Evolutionary conservation across 225 moss, liverwort and hornwort genomes (phyloP).

Genomic region (Physcomitrellopsis africana): DNA sequence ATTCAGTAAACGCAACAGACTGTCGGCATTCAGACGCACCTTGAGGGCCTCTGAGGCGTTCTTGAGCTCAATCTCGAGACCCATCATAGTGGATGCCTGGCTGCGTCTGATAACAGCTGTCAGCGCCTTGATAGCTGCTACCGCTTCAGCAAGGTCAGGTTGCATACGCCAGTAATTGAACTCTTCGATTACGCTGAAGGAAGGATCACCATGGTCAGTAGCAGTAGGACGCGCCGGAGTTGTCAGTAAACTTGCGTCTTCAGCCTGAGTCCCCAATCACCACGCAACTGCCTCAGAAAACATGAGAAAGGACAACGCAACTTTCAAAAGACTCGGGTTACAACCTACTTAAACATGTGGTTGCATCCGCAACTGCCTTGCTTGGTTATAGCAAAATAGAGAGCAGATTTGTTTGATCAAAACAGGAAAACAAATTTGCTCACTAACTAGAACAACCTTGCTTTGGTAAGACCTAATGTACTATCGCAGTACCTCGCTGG

Average conservation of each 20-base stretch:
- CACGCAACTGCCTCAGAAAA: slow-evolving; percentile 15
- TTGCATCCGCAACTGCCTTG: neutral
- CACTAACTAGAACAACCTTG: neutral
- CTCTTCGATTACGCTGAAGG: slow-evolving; percentile 69
- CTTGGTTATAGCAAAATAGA: neutral
- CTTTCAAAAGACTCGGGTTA: neutral
- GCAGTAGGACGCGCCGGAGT: slow-evolving; percentile 40
- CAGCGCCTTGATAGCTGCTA: slow-evolving; percentile 75
- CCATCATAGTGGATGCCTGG: slow-evolving; percentile 81
- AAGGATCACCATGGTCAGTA: slow-evolving; percentile 37
- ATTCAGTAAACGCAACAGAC: slow-evolving; percentile 8
- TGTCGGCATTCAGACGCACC: slow-evolving; percentile 34
- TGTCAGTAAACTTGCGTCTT: slow-evolving; percentile 65
- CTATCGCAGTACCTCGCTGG: neutral
- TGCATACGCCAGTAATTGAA: slow-evolving; percentile 72
- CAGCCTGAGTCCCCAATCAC: slow-evolving; percentile 41
- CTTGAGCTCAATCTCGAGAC: slow-evolving; percentile 81
- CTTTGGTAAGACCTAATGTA: neutral
- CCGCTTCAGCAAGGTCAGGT: slow-evolving; percentile 79
- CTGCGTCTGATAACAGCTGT: slow-evolving; percentile 73
- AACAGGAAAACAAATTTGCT: neutral
- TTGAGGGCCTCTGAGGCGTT: slow-evolving; percentile 70
- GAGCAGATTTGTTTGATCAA: too few relatives aligned
- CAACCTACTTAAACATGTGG: neutral
- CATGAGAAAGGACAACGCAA: neutral